A percentile compares a stretch with the other conserved stretches of the same genome.
Evolutionary conservation across 2,329 filamentous ascomycete genomes (phyloP).

Genomic region (Thermoascus crustaceus): DNA sequence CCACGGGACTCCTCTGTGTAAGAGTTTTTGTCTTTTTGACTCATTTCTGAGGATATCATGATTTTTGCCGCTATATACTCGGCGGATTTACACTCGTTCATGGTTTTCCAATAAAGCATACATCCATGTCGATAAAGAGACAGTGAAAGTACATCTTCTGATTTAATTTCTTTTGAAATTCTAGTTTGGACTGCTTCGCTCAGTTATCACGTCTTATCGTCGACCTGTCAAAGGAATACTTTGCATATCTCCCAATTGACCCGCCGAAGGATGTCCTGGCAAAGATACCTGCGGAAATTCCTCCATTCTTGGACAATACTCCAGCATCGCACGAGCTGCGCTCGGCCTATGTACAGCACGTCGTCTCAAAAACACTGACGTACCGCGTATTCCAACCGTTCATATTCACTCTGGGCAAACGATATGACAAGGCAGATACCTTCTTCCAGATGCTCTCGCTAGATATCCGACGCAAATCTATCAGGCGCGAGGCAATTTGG

Average conservation of each 20-base stretch:
- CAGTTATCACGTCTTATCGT: conserved; percentile 45
- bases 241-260: conserved; percentile 44
- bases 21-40: no score
- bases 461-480: conserved; percentile 49
- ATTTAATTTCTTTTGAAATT: conserved; percentile 24
- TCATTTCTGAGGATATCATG: conserved; percentile 1
- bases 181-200: conserved; percentile 45
- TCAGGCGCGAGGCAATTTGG: conserved; percentile 51
- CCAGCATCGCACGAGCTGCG: conserved; percentile 45
- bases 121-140: conserved; percentile 22
- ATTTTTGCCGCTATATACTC: no score
- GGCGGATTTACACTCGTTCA: no score
- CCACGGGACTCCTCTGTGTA: no score
- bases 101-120: conserved; percentile 6
- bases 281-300: conserved; percentile 45
- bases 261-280: conserved; percentile 44
- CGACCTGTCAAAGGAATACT: conserved; percentile 45
- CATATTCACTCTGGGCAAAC: conserved; percentile 47
- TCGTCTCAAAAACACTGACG: conserved; percentile 49
- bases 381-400: conserved; percentile 51
- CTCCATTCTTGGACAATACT: conserved; percentile 47
- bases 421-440: conserved; percentile 49
- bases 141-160: conserved; percentile 35
- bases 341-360: conserved; percentile 47
- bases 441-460: conserved; percentile 48